Conservation (phyloP, 306 rosid genomes). For the Gillenia trifoliata region DNA sequence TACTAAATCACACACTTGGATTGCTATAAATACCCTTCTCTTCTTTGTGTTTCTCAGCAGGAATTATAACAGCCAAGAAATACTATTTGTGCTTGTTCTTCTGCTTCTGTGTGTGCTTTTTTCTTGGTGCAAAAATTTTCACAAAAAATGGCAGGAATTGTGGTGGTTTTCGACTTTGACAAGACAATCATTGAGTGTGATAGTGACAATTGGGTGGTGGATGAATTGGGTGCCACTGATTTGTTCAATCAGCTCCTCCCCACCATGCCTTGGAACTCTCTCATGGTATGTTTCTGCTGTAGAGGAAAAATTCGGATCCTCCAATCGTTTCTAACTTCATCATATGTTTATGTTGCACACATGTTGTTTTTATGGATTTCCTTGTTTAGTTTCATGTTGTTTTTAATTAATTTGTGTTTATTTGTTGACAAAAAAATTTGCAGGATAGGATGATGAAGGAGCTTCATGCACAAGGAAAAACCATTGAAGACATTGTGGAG, state of each 20-base stretch:
- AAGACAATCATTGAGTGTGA: slow-evolving; percentile 74
- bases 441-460: slow-evolving; percentile 80
- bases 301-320: too few species aligned
- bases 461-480: slow-evolving; percentile 49
- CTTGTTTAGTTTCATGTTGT: background rate
- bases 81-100: background rate
- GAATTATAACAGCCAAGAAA: background rate
- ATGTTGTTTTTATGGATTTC: background rate
- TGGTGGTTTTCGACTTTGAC: slow-evolving; percentile 76
- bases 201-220: slow-evolving; percentile 77
- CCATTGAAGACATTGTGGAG: slow-evolving; percentile 42
- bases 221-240: slow-evolving; percentile 58
- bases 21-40: slow-evolving; percentile 40
- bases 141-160: slow-evolving; percentile 41
- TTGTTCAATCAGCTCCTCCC: slow-evolving; percentile 63
- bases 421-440: background rate
- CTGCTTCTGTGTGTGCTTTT: background rate
- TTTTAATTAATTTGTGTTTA: background rate
- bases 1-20: background rate
- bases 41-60: background rate
- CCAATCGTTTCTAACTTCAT: too few species aligned
- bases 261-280: slow-evolving; percentile 86
- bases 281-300: slow-evolving; percentile 44
- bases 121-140: background rate
- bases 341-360: background rate